These are phyloP conservation scores for Fallopia convolvulus DNA, from an alignment of 148 eudicot genomes.

Conservation along the genomic window DNA sequence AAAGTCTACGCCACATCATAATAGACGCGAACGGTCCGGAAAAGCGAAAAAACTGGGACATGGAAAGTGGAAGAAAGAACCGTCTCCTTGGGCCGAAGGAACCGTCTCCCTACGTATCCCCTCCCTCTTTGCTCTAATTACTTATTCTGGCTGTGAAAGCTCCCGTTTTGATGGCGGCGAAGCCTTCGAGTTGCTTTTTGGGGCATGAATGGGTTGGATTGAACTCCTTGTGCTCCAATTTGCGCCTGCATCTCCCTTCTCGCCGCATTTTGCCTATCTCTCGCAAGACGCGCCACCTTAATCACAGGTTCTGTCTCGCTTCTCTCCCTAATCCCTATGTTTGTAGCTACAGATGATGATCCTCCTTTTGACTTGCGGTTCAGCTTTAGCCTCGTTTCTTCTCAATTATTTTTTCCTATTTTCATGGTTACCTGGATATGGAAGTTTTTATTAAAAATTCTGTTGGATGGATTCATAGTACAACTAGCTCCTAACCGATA, in stretches of 20 bases:
- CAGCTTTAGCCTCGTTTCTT: neutral
- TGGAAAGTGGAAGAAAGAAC: neutral
- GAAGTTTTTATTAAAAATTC: neutral
- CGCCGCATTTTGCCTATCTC: conserved; percentile 29
- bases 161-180: conserved; percentile 34
- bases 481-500: neutral
- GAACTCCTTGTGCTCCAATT: conserved; percentile 12
- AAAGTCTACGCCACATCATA: neutral
- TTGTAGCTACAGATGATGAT: neutral
- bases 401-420: neutral
- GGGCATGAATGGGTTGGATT: conserved; percentile 27
- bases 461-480: neutral
- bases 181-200: conserved; percentile 28
- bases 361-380: neutral
- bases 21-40: neutral
- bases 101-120: neutral
- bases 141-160: neutral
- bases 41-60: neutral
- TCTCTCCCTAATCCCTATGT: neutral
- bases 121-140: conserved; percentile 8
- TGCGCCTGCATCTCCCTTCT: conserved; percentile 20
- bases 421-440: neutral
- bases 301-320: conserved; percentile 30
- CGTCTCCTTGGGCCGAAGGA: conserved; percentile 9
- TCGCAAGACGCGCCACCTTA: conserved; percentile 46